Evolutionary conservation across 495 filamentous ascomycete genomes (phyloP).

Genomic region (Neurospora sp.): DNA sequence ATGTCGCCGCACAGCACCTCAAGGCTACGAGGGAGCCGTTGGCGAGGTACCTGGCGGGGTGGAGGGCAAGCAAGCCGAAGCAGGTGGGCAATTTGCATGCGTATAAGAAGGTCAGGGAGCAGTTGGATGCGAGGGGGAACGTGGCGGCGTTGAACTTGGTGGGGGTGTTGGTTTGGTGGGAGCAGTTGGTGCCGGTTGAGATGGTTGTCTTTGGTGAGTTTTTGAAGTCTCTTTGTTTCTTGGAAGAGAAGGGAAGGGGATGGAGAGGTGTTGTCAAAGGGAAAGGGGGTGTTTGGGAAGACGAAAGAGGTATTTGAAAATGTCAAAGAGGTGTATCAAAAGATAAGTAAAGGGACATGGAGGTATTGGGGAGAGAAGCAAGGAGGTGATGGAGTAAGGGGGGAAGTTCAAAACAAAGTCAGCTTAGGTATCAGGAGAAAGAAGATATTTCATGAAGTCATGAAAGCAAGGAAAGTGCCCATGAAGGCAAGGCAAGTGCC

Average conservation of each 20-base stretch:
- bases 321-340: not conserved
- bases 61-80: slow-evolving; percentile 44
- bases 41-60: slow-evolving; percentile 58
- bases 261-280: not conserved
- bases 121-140: slow-evolving; percentile 50
- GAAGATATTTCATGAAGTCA: not conserved
- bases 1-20: slow-evolving; percentile 65
- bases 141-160: slow-evolving; percentile 58
- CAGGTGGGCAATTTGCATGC: slow-evolving; percentile 55
- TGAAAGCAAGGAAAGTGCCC: slow-evolving; percentile 1
- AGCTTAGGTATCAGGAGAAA: not conserved
- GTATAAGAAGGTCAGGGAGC: slow-evolving; percentile 60
- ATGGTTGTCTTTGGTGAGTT: slow-evolving; percentile 54
- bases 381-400: not conserved
- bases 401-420: not conserved
- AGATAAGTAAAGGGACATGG: not conserved
- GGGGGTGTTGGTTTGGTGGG: slow-evolving; percentile 58
- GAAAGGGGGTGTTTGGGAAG: not conserved
- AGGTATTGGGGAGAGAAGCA: not conserved
- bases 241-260: not conserved
- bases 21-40: slow-evolving; percentile 62
- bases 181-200: slow-evolving; percentile 64
- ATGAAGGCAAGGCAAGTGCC: not conserved
- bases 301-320: not conserved
- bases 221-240: not conserved